A percentile compares a stretch with the other conserved stretches of the same genome.
These are phyloP conservation scores for Phytophthora cactorum DNA, from an alignment of 352 stramenopile genomes.

Conservation along the genomic window DNA sequence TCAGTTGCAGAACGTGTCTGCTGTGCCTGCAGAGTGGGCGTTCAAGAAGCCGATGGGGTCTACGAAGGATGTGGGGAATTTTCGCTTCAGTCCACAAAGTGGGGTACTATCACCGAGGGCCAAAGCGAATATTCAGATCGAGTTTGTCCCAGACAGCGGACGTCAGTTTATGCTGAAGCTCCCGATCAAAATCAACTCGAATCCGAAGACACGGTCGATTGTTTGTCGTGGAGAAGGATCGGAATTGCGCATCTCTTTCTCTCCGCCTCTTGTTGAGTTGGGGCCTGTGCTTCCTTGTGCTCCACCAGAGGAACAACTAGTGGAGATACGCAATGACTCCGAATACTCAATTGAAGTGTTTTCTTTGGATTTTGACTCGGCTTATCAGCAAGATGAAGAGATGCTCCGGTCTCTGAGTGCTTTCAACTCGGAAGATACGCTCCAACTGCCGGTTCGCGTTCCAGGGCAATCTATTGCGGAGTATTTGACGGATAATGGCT, in stretches of 20 bases:
- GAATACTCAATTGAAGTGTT: slow-evolving; percentile 93
- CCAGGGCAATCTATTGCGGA: slow-evolving; percentile 68
- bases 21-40: slow-evolving; percentile 90
- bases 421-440: slow-evolving; percentile 69
- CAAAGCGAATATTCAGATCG: slow-evolving; percentile 88
- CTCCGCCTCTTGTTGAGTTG: slow-evolving; percentile 82
- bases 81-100: slow-evolving; percentile 76
- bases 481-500: slow-evolving; percentile 58
- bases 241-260: slow-evolving; percentile 82
- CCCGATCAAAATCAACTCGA: slow-evolving; percentile 86
- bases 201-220: slow-evolving; percentile 82
- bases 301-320: slow-evolving; percentile 40
- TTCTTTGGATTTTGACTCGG: slow-evolving; percentile 88
- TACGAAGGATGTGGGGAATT: slow-evolving; percentile 78
- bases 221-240: slow-evolving; percentile 81
- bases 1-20: slow-evolving; percentile 92
- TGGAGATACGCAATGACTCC: slow-evolving; percentile 90
- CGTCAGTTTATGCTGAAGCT: slow-evolving; percentile 86
- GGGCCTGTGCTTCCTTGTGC: slow-evolving; percentile 88
- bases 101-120: slow-evolving; percentile 79
- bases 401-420: slow-evolving; percentile 62
- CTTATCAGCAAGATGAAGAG: slow-evolving; percentile 88
- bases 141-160: slow-evolving; percentile 89
- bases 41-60: slow-evolving; percentile 92
- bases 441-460: slow-evolving; percentile 76